phyloP scores from a whole-genome alignment of 345 rosid genomes.

The Populus alba region DNA sequence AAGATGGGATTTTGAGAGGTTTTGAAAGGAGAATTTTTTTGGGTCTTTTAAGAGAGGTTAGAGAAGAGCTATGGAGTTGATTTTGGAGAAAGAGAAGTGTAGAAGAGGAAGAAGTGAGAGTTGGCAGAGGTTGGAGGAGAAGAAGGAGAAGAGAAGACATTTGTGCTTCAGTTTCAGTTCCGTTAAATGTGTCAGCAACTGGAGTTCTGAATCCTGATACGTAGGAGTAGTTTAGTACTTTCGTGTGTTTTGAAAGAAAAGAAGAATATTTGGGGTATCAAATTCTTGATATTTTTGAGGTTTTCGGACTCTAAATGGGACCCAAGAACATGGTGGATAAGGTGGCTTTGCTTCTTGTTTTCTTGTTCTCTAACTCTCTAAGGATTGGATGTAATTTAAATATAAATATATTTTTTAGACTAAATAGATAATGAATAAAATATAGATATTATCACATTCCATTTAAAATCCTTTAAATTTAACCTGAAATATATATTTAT shows the following conservation, averaged over 20 bases:
- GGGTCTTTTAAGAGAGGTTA: conserved; percentile 30
- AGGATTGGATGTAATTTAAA: no score
- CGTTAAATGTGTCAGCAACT: conserved; percentile 5
- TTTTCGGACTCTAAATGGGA: neutral
- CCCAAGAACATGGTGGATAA: neutral
- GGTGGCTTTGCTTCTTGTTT: neutral
- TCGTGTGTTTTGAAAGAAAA: neutral
- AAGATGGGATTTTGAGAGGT: conserved; percentile 29
- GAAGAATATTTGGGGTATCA: neutral
- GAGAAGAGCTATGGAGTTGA: conserved; percentile 20
- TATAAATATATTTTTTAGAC: no score
- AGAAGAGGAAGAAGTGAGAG: conserved; percentile 25
- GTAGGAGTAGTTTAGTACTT: no score
- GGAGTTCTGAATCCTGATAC: neutral
- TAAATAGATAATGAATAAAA: no score
- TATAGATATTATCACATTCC: no score
- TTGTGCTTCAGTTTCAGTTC: neutral
- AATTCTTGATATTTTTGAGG: neutral
- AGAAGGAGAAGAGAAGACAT: conserved; percentile 43
- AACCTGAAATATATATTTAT: no score
- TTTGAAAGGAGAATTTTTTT: conserved; percentile 26
- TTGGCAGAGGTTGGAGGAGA: conserved; percentile 38
- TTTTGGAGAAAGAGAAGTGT: conserved; percentile 25
- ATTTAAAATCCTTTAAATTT: no score
- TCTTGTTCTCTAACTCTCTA: no score